Evolutionary conservation across 2,329 filamentous ascomycete genomes (phyloP).

Genomic region (Penicillium sp.): DNA sequence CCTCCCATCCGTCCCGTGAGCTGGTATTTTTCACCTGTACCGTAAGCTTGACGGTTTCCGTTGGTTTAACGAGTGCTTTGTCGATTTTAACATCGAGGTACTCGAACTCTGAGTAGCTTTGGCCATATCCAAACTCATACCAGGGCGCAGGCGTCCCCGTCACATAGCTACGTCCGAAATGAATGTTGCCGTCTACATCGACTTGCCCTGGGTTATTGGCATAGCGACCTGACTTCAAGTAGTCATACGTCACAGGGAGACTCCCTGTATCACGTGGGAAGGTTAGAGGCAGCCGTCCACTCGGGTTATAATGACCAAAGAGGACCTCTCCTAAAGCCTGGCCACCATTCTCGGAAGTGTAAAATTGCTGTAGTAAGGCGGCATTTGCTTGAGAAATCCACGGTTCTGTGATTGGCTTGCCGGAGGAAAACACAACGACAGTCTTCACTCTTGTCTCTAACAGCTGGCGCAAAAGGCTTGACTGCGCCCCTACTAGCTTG

Average conservation of each 20-base stretch:
- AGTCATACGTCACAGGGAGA: neutral
- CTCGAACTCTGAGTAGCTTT: neutral
- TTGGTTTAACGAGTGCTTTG: too few species aligned
- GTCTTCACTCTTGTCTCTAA: neutral
- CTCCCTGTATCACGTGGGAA: neutral
- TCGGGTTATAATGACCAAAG: neutral
- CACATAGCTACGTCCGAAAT: neutral
- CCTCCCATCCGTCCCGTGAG: too few species aligned
- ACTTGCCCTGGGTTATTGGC: neutral
- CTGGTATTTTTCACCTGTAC: too few species aligned
- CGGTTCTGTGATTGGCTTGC: neutral
- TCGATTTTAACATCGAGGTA: neutral
- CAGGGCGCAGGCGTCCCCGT: neutral
- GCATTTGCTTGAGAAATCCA: neutral
- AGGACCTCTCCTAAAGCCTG: neutral
- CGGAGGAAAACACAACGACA: neutral
- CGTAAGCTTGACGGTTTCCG: too few species aligned
- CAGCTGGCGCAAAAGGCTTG: too few species aligned
- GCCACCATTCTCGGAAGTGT: neutral
- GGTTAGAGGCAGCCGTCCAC: neutral
- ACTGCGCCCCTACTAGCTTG: neutral
- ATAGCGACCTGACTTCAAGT: neutral
- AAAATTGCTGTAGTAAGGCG: neutral
- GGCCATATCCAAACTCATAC: neutral
- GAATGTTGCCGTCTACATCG: neutral